phyloP scores from a whole-genome alignment of 768 basidiomycete genomes.

The Leccinum subtestaceum region DNA sequence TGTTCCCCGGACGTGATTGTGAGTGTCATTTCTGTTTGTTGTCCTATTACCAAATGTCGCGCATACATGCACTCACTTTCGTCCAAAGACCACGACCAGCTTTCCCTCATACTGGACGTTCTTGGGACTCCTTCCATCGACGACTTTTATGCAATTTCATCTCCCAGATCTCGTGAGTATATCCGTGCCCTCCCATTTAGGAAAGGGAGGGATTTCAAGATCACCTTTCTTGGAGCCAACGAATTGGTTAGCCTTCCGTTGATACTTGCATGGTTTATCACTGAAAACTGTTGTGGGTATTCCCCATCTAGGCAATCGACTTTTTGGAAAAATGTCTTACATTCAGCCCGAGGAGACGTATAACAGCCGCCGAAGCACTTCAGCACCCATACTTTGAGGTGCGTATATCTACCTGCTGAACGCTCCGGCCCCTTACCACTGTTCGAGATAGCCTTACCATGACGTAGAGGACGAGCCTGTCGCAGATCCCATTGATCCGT shows the following conservation, averaged over 20 bases:
- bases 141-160: constrained; percentile 92
- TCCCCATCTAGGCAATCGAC: constrained; percentile 57
- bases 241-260: constrained; percentile 42
- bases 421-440: not conserved
- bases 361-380: constrained; percentile 85
- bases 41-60: not conserved
- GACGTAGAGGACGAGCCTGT: constrained; percentile 88
- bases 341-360: constrained; percentile 82
- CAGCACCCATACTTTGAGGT: constrained; percentile 88
- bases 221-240: constrained; percentile 75
- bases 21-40: constrained; percentile 6
- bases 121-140: constrained; percentile 89
- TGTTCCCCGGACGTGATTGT: constrained; percentile 97
- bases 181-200: constrained; percentile 87
- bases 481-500: constrained; percentile 69
- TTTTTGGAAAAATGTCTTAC: constrained; percentile 78
- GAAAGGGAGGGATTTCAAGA: constrained; percentile 67
- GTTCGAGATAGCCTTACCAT: constrained; percentile 64
- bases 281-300: not conserved
- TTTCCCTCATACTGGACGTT: constrained; percentile 91
- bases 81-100: constrained; percentile 81
- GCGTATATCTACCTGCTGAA: constrained; percentile 10
- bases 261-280: not conserved
- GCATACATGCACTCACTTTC: not conserved
- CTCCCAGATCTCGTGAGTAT: constrained; percentile 76